A percentile compares a stretch with the other conserved stretches of the same genome.
phyloP scores from a whole-genome alignment of 2,329 filamentous ascomycete species.

The Pestalotiopsis fici region DNA sequence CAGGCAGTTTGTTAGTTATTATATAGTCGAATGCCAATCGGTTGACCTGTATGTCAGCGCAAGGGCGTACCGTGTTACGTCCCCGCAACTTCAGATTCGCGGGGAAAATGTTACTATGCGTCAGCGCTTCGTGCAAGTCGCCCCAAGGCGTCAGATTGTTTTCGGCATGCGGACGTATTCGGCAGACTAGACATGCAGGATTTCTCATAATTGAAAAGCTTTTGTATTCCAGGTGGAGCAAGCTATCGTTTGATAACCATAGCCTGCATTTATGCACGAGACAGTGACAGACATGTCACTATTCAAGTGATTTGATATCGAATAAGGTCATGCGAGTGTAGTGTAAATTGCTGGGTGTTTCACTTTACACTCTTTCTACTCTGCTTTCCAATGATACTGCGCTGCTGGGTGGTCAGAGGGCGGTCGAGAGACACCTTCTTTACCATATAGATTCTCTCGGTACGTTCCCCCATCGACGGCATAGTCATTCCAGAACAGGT shows the following conservation, averaged over 20 bases:
- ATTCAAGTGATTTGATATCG: background rate
- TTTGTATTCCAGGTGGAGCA: no score
- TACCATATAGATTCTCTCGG: conserved; percentile 5
- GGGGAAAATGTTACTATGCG: background rate
- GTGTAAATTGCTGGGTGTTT: background rate
- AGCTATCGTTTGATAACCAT: no score
- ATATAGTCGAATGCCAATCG: background rate
- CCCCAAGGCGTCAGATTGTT: no score
- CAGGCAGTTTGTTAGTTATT: background rate
- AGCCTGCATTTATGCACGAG: no score
- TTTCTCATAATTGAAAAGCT: no score
- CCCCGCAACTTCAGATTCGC: background rate
- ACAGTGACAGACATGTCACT: no score
- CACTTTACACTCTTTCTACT: background rate
- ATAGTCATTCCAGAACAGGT: conserved; percentile 8
- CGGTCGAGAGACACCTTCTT: background rate
- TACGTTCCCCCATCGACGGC: conserved; percentile 7
- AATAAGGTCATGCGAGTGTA: background rate
- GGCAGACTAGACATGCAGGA: no score
- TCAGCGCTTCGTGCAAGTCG: background rate
- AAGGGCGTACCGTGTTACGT: background rate
- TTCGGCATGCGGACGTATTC: no score
- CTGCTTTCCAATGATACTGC: conserved; percentile 7
- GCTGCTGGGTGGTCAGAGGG: conserved; percentile 4
- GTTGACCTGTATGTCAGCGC: background rate